Conservation (phyloP, 306 rosid species). For the Rosa multiflora region DNA sequence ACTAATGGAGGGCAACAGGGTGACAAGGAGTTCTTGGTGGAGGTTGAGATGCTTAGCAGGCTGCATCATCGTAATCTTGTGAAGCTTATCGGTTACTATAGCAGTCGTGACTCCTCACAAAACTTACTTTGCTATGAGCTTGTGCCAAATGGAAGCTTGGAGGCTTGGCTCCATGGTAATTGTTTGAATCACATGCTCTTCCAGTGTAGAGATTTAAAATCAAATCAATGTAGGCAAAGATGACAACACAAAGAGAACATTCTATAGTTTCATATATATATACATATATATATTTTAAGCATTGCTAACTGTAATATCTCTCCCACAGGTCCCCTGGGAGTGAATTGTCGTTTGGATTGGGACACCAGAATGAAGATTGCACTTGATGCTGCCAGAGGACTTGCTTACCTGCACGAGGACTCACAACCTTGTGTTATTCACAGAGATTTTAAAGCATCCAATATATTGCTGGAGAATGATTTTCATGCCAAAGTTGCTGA, state of each 20-base stretch:
- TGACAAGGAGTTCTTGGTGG: constrained; percentile 87
- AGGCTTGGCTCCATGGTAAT: constrained; percentile 98
- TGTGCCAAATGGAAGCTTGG: constrained; percentile 97
- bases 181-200: constrained; percentile 23
- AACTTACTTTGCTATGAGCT: constrained; percentile 96
- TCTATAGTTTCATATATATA: neutral
- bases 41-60: constrained; percentile 98
- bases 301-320: constrained; percentile 7
- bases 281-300: too few species aligned
- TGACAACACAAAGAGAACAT: neutral
- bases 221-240: neutral
- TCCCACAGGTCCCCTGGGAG: constrained; percentile 73
- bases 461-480: constrained; percentile 89
- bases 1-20: constrained; percentile 96
- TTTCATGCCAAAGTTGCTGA: constrained; percentile 96
- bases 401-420: constrained; percentile 93
- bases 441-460: constrained; percentile 96
- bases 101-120: constrained; percentile 82
- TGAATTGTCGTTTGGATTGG: constrained; percentile 97
- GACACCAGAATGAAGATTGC: constrained; percentile 98
- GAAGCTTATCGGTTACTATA: constrained; percentile 86
- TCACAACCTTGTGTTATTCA: constrained; percentile 97
- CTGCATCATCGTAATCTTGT: constrained; percentile 97
- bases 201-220: neutral
- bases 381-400: constrained; percentile 96